Evolutionary conservation across 352 stramenopile genomes (phyloP).

Genomic region (Globisporangium nagaii): DNA sequence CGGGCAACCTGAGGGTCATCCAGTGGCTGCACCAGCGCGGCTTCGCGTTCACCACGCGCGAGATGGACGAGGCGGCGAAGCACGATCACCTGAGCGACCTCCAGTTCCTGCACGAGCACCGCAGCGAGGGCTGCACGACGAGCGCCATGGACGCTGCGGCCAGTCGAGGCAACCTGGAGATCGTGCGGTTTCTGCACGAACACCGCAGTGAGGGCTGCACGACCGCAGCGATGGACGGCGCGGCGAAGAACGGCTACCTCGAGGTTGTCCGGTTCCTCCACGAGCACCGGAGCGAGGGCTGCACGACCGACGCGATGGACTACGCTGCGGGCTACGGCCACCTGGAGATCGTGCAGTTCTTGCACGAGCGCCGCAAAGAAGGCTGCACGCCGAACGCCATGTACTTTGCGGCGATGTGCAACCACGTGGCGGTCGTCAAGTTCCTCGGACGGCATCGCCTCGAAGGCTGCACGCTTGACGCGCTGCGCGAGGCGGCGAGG

Average conservation of each 20-base stretch:
- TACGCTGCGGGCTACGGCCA: neutral
- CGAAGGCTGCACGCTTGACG: neutral
- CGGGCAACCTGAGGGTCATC: neutral
- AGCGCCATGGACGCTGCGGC: constrained; percentile 1
- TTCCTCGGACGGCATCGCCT: neutral
- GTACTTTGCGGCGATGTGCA: neutral
- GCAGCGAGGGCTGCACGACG: constrained; percentile 2
- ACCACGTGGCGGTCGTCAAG: neutral
- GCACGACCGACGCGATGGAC: neutral
- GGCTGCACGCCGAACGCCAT: neutral
- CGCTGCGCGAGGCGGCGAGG: neutral
- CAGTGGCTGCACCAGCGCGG: neutral
- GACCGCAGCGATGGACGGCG: constrained; percentile 1
- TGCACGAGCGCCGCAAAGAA: neutral
- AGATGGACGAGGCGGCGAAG: constrained; percentile 3
- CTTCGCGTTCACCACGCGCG: neutral
- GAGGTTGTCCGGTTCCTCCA: neutral
- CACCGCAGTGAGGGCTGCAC: constrained; percentile 1
- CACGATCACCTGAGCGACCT: constrained; percentile 1
- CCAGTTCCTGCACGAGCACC: neutral
- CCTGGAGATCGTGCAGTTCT: neutral
- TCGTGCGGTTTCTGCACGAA: neutral
- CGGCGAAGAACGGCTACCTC: neutral
- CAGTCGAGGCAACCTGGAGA: neutral
- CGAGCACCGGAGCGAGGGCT: neutral